Evolutionary conservation across 768 basidiomycete species (phyloP), one percentile per base, ranked within the genome.

Genomic region (Steccherinum ochraceum): DNA sequence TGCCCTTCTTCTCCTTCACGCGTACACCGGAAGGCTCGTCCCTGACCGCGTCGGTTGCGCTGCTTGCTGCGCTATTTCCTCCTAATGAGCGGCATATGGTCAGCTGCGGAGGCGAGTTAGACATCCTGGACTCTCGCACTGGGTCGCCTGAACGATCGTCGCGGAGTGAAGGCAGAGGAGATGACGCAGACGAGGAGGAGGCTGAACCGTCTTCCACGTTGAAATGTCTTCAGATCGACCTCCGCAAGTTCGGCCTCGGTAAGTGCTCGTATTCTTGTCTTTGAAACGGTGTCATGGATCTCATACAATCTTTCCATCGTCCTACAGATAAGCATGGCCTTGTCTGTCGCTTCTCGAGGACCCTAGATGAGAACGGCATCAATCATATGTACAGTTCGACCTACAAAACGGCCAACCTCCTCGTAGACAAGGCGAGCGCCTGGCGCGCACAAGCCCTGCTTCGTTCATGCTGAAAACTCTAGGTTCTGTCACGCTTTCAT

Each of bases 331-430:
- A 86, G 58, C 76, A 86, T 56, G 89, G 89, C 26, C 73, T 91
- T 5, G 86, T 89, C 44, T 86, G 80, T 63, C 79, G 81, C 35
- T 88, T 87, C 61, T 87, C 88, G 19, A 78, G 78, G 5, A 77
- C 87, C 19, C 76, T 90, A 12, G 83, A 85, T 51, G 74, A 79
- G 56, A 83, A 84, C 58, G 78, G 79, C 11, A 83, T 91, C 62
- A 86, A 89, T 67, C 86, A 89, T 61, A 84, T 90, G 79, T 90
- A 89, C 62, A 85, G 82, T 51, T 87, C 86, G 41, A 89, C 88
- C n/a, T 84, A 81, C 63, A 86, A 86, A 68, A 86, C 84, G 4
- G 88, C 88, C 50, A 90, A 91, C 65, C 65, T 91, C 25, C 70
- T 89, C 58, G 86, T 89, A 58, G 73, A 80, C 52, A 82, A 78